A percentile compares a stretch with the other conserved stretches of the same genome.
Conservation (phyloP, 2,329 filamentous ascomycete genomes). For the Beauveria bassiana region DNA sequence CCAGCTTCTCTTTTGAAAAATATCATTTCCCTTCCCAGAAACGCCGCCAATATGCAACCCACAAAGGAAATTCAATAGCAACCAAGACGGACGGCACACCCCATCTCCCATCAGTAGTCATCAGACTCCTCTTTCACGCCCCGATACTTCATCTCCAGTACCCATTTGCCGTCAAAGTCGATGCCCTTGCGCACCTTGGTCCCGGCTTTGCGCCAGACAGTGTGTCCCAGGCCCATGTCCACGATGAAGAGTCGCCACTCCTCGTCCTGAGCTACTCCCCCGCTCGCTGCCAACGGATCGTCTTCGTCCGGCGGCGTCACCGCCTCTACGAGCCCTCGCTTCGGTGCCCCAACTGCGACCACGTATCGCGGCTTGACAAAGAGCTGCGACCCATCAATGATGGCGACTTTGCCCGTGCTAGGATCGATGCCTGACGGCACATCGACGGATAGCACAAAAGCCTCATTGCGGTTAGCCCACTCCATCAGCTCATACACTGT, state of each 20-base stretch:
- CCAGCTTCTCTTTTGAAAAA: neutral
- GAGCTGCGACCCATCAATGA: conserved; percentile 67
- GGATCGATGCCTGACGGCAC: conserved; percentile 84
- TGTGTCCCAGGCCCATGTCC: conserved; percentile 77
- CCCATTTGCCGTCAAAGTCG: conserved; percentile 83
- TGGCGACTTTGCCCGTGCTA: conserved; percentile 57
- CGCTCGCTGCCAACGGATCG: conserved; percentile 24
- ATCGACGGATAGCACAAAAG: conserved; percentile 79
- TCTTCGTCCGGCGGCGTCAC: conserved; percentile 47
- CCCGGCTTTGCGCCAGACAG: conserved; percentile 78
- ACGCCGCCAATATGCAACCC: conserved; percentile 6
- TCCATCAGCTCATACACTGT: conserved; percentile 84
- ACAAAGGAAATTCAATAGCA: conserved; percentile 2
- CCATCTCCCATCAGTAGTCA: conserved; percentile 8
- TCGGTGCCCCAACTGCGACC: conserved; percentile 78
- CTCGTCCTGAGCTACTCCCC: conserved; percentile 35
- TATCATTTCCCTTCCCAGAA: neutral
- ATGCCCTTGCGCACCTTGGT: conserved; percentile 76
- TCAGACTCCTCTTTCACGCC: conserved; percentile 25
- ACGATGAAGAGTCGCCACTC: conserved; percentile 77
- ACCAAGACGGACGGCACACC: neutral
- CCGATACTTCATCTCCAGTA: conserved; percentile 58
- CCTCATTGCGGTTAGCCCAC: conserved; percentile 85
- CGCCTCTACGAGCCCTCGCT: conserved; percentile 73
- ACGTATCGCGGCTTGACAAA: conserved; percentile 78